Conservation (phyloP, 495 filamentous ascomycete species). For the Penicillium lividum region DNA sequence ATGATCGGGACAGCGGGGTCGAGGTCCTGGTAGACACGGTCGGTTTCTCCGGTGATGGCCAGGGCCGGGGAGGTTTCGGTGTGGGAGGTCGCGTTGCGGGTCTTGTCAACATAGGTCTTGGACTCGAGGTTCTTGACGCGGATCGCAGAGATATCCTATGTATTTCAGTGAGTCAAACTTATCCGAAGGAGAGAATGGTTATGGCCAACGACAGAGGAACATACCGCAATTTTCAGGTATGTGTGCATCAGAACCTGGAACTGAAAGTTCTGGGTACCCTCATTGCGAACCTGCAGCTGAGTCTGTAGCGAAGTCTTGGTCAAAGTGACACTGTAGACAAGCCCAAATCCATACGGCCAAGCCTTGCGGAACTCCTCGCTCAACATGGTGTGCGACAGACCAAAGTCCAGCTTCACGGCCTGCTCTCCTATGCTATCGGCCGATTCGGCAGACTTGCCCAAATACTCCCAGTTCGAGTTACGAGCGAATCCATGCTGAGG, state of each 20-base stretch:
- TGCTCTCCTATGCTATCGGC: conserved; percentile 55
- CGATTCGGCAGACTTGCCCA: conserved; percentile 70
- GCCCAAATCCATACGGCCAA: conserved; percentile 83
- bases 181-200: not conserved
- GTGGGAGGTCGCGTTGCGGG: conserved; percentile 57
- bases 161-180: conserved; percentile 1
- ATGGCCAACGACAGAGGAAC: conserved; percentile 23
- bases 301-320: conserved; percentile 73
- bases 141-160: conserved; percentile 71
- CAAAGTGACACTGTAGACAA: conserved; percentile 91
- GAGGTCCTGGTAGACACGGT: conserved; percentile 74
- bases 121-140: conserved; percentile 70
- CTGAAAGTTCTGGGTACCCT: conserved; percentile 74
- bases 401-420: conserved; percentile 90
- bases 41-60: conserved; percentile 70
- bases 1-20: conserved; percentile 55
- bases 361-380: conserved; percentile 59
- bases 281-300: conserved; percentile 81
- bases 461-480: conserved; percentile 67
- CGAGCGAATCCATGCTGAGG: conserved; percentile 97
- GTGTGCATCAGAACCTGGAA: conserved; percentile 92
- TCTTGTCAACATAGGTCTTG: conserved; percentile 80
- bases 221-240: conserved; percentile 78
- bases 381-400: conserved; percentile 72
- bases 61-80: conserved; percentile 56